Evolutionary conservation across 2,329 filamentous ascomycete genomes (phyloP), one percentile per base, ranked within the genome.

Genomic region (Lecanosticta acicola): DNA sequence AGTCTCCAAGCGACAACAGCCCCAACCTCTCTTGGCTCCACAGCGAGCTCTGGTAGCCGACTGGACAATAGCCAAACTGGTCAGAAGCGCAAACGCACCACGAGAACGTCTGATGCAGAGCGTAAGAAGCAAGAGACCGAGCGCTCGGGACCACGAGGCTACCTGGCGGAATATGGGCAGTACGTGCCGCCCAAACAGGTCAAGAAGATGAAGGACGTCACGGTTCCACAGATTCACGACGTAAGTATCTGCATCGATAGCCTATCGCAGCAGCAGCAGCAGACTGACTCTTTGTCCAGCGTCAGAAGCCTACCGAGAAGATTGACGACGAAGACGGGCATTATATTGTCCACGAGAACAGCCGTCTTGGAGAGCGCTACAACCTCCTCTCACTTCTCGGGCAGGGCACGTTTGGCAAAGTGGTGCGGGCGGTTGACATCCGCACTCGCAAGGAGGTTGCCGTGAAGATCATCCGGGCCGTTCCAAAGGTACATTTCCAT

Each of bases 321-420:
- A 84, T 93, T 36, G 93, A 98, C 60, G 93, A 98, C 56, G 89
- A 96, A 37, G 93, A 98, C 59, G 93, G 93, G 3, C 93, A 98
- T 68, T 98, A 96, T 64, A 88, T 97, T 57, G 90, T 98, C 17
- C 82, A 86, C 1, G 85, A 90, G 21, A 87, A 95, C 57, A 85
- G 85, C 9, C 81, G 87, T 49, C 73, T 98, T 42, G 95, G 93
- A 11, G 83, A 93, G 36, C 79, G 88, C 79, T 98, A 97, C 68
- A 82, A 86, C 71, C 91, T 98, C 58, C 76, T 85, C 51, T 89
- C 88, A 58, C 77, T 97, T 20, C 83, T 98, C 10, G 93, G 93
- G 17, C 93, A 98, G 70, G 93, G 93, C 53, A 98, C 93, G 0
- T 98, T 98, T 65, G 93, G 93, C 63, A 98, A 98, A 68, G 93